phyloP scores from a whole-genome alignment of 192 early-diverging fungal species.

The Dissophora globulifera region DNA sequence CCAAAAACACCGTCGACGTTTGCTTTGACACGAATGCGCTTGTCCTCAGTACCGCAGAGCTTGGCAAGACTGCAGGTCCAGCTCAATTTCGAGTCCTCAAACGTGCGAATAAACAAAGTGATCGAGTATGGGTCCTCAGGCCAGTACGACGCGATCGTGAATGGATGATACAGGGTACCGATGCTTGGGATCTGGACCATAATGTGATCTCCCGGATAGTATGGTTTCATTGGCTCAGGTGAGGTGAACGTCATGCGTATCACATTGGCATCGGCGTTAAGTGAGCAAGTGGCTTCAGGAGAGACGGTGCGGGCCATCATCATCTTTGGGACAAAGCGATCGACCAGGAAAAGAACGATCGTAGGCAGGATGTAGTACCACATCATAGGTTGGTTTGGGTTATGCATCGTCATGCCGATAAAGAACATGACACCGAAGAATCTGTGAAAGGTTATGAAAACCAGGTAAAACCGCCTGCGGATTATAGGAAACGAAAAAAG shows the following conservation, averaged over 20 bases:
- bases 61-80: constrained; percentile 37
- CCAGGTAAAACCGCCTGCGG: constrained; percentile 45
- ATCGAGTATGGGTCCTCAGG: constrained; percentile 51
- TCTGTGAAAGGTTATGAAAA: constrained; percentile 47
- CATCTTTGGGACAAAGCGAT: constrained; percentile 53
- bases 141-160: constrained; percentile 53
- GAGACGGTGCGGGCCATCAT: constrained; percentile 35
- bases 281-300: constrained; percentile 42
- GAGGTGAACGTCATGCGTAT: constrained; percentile 43
- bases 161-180: constrained; percentile 45
- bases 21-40: constrained; percentile 40
- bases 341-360: constrained; percentile 44
- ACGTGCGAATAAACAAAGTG: constrained; percentile 43
- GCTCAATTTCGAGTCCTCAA: constrained; percentile 32
- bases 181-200: constrained; percentile 36
- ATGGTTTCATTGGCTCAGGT: constrained; percentile 52
- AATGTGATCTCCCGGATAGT: constrained; percentile 51
- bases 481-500: constrained; percentile 36
- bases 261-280: constrained; percentile 44
- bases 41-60: constrained; percentile 43
- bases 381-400: constrained; percentile 42
- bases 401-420: constrained; percentile 42
- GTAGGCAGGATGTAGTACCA: constrained; percentile 49
- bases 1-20: constrained; percentile 51
- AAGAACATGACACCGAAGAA: constrained; percentile 48